Conservation (phyloP, 108 stramenopile species). For the Skeletonema costatum region DNA sequence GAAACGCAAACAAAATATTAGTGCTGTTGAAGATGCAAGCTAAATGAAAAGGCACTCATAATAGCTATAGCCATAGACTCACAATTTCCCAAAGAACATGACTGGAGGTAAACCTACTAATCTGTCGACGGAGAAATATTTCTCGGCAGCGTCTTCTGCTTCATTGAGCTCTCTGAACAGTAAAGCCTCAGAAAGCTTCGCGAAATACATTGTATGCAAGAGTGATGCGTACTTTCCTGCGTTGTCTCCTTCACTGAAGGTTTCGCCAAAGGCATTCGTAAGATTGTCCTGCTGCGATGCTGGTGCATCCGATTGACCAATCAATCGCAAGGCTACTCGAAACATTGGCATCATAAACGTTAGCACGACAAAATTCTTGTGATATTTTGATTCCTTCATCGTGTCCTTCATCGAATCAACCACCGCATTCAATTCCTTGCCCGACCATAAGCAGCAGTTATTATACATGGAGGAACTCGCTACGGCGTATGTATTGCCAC, state of each 20-base stretch:
- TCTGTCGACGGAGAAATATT: background rate
- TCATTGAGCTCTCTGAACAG: background rate
- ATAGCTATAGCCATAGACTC: background rate
- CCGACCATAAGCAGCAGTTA: background rate
- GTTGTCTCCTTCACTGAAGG: background rate
- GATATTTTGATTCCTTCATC: background rate
- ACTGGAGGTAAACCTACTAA: background rate
- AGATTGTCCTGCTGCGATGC: background rate
- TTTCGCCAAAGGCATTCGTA: background rate
- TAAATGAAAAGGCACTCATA: background rate
- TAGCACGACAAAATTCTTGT: background rate
- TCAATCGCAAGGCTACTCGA: background rate
- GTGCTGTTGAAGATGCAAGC: background rate
- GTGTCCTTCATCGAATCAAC: background rate
- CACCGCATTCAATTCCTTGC: conserved; percentile 1
- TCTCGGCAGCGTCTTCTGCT: background rate
- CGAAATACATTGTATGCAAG: no score
- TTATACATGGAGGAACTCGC: background rate
- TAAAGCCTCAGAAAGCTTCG: background rate
- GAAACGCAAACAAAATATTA: background rate
- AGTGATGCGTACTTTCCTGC: no score
- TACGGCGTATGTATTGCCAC: conserved; percentile 8
- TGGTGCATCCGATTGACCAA: background rate
- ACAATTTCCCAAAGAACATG: background rate
- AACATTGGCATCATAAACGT: background rate